Percentiles rank a stretch among this genome's conserved stretches.
Evolutionary conservation across 169 alveolate species (phyloP).

Genomic region (Plasmodium fragile): DNA sequence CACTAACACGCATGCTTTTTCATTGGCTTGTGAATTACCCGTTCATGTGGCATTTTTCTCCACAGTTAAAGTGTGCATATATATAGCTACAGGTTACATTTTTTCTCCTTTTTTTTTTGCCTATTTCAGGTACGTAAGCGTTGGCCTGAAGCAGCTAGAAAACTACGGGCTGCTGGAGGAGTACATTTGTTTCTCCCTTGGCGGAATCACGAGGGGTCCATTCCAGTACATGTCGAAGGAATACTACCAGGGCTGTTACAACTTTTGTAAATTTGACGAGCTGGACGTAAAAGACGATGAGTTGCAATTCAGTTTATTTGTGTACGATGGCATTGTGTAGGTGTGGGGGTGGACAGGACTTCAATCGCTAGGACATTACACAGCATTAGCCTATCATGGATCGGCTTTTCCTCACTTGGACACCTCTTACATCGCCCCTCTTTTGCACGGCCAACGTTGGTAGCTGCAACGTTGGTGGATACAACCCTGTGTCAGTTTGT

Average conservation of each 20-base stretch:
- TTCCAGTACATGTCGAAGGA: conserved; percentile 55
- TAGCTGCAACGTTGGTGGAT: not conserved
- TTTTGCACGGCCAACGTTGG: not conserved
- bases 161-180: conserved; percentile 64
- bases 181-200: conserved; percentile 67
- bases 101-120: not conserved
- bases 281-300: conserved; percentile 63
- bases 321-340: conserved; percentile 69
- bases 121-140: conserved; percentile 56
- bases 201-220: conserved; percentile 67
- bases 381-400: not conserved
- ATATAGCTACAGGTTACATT: not conserved
- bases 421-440: not conserved
- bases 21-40: not conserved
- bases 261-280: conserved; percentile 72
- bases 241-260: conserved; percentile 63
- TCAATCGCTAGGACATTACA: not conserved
- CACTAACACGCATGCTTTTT: not conserved
- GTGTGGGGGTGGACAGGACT: not conserved
- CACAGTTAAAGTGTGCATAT: not conserved
- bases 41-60: not conserved
- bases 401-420: not conserved
- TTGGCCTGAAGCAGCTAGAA: conserved; percentile 59
- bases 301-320: conserved; percentile 66
- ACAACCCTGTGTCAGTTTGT: not conserved